Base-by-base conservation (phyloP, 805 yeast genomes). In the Saturnispora quitensis region DNA sequence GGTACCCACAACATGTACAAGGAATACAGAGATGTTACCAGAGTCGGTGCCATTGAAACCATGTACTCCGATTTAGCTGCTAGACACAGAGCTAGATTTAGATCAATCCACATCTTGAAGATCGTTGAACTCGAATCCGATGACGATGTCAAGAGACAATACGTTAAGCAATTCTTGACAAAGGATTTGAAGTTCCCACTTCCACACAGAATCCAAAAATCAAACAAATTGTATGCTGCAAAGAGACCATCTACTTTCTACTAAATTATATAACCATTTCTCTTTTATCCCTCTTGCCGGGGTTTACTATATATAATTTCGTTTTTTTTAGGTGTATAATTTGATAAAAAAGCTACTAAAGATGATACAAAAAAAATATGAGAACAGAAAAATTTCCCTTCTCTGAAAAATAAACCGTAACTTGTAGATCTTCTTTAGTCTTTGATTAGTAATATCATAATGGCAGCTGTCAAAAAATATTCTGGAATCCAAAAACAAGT, bases 1-100 rank as follows among this genome's bases (percentile, higher is more conserved):
- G 99, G 99, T 81, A 90, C 96, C 71, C 99, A 93, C 95, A 93
- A 93, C 95, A 93, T 93, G 97, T 93, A 93, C 97, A 93, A 93
- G 84, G 99, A 93, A 82, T 88, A 89, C 93, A 89, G 99, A 80
- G 99, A 91, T 70, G 95, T 91, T 68, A 78, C 97, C 82, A 93
- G 99, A 82, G 95, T 89, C 61, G 96, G 88, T 75, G 99, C 98
- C 66, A 97, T 93, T 72, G 96, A 87, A 77, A 80, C 93, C 73
- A 85, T 93, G 85, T 93, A 93, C 93, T 90, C 86, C 77, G 99
- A 93, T 79, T 86, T 93, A 86, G 99, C 99, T 78, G 97, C 99
- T 67, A 90, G 99, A 82, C 99, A 93, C 95, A 89, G 99, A 86
- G 93, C 99, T 72, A 89, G 99, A 84, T 93, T 93, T 84, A 89